Evolutionary conservation across 176 grass and related monocot species (phyloP).

Genomic region (Avena insularis): DNA sequence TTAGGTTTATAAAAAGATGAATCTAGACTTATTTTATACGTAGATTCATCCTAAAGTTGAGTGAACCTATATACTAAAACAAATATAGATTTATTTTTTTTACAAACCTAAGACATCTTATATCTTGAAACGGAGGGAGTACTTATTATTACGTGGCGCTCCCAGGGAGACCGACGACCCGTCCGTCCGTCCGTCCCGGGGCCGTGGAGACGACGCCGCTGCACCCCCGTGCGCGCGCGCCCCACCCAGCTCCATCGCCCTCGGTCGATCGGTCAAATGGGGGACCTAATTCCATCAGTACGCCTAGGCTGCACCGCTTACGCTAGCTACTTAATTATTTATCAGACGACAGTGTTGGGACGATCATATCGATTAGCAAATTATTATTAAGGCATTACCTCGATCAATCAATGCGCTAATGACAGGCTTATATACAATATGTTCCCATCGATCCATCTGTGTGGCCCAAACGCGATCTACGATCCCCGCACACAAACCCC

Average conservation of each 20-base stretch:
- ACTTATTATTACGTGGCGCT: neutral
- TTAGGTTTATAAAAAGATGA: too few species aligned
- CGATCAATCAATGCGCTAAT: slow-evolving; percentile 18
- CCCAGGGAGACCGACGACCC: neutral
- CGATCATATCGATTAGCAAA: too few species aligned
- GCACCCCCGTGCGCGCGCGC: too few species aligned
- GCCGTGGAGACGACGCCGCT: neutral
- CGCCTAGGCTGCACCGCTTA: neutral
- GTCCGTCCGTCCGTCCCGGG: neutral
- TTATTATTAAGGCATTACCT: neutral
- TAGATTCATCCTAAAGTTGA: too few species aligned
- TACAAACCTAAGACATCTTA: too few species aligned
- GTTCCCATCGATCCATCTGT: neutral
- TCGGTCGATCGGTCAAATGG: neutral
- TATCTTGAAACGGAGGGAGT: too few species aligned
- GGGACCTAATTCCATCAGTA: neutral
- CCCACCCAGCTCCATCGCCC: neutral
- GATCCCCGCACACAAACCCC: neutral
- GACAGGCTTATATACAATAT: neutral
- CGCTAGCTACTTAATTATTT: neutral
- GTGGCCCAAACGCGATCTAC: slow-evolving; percentile 5
- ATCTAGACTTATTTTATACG: too few species aligned
- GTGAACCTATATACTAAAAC: too few species aligned
- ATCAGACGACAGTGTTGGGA: too few species aligned
- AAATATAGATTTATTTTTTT: too few species aligned